Conservation (phyloP, 2,329 filamentous ascomycete genomes). For the Stachybotrys echinatus region DNA sequence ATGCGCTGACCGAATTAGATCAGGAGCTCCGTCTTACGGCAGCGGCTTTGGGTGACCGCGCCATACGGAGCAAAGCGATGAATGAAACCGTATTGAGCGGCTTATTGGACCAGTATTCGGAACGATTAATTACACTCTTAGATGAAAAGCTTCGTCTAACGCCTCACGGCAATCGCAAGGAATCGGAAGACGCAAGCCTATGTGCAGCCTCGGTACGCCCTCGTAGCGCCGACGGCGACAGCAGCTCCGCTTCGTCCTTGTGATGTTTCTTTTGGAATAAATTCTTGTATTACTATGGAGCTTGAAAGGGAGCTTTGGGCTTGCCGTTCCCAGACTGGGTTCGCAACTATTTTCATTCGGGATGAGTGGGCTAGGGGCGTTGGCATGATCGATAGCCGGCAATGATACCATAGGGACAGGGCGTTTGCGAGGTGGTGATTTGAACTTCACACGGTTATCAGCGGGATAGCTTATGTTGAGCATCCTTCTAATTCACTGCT, state of each 20-base stretch:
- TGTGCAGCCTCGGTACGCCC: slow-evolving; percentile 17
- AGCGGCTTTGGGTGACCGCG: slow-evolving; percentile 53
- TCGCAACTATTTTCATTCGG: not conserved
- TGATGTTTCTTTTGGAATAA: not conserved
- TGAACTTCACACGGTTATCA: no score
- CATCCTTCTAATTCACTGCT: no score
- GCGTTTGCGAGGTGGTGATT: no score
- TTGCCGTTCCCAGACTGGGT: not conserved
- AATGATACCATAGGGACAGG: not conserved
- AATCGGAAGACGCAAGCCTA: slow-evolving; percentile 17
- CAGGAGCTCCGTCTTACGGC: slow-evolving; percentile 59
- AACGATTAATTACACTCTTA: slow-evolving; percentile 63
- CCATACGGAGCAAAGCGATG: slow-evolving; percentile 47
- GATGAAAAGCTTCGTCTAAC: slow-evolving; percentile 63
- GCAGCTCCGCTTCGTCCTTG: slow-evolving; percentile 24
- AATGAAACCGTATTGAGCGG: slow-evolving; percentile 56
- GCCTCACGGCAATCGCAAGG: slow-evolving; percentile 25
- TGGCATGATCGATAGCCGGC: not conserved
- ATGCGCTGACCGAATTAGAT: slow-evolving; percentile 57
- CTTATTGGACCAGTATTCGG: slow-evolving; percentile 70
- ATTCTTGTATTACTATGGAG: not conserved
- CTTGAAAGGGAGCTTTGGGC: not conserved
- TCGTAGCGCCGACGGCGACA: slow-evolving; percentile 26
- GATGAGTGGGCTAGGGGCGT: no score
- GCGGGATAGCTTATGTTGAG: no score